Conservation (phyloP, 345 rosid species). For the Dovyalis caffra region DNA sequence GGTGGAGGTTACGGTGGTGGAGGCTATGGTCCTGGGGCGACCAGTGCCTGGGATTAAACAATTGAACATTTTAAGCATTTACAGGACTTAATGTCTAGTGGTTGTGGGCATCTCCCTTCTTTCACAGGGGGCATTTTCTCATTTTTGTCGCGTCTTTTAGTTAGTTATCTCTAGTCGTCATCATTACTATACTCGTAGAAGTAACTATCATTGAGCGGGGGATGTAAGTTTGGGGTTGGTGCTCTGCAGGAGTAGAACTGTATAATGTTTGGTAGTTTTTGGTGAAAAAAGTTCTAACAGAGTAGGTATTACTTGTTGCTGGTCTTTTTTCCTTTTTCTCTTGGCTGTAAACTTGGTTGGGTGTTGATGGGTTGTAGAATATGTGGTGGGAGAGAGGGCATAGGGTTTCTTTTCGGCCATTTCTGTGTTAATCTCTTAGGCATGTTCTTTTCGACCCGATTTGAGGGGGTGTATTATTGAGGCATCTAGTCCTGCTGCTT, state of each 20-base stretch:
- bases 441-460: conserved; percentile 39
- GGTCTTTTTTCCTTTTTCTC: not conserved
- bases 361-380: conserved; percentile 34
- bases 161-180: conserved; percentile 19
- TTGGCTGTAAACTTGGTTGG: conserved; percentile 19
- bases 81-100: conserved; percentile 16
- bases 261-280: conserved; percentile 34
- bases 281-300: conserved; percentile 26
- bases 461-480: conserved; percentile 19
- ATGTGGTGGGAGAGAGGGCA: conserved; percentile 34
- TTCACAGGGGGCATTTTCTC: conserved; percentile 5
- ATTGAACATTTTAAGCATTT: conserved; percentile 7
- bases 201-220: conserved; percentile 31
- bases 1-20: conserved; percentile 41
- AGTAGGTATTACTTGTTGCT: conserved; percentile 29
- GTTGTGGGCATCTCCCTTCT: conserved; percentile 20
- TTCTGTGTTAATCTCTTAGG: conserved; percentile 20
- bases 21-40: conserved; percentile 51
- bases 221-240: conserved; percentile 28
- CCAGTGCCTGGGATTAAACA: conserved; percentile 75
- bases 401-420: conserved; percentile 14
- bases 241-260: conserved; percentile 27
- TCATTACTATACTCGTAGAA: conserved; percentile 28
- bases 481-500: conserved; percentile 15
- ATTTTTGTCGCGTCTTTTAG: conserved; percentile 14